Evolutionary conservation across 164 flowering plant species (phyloP).

Genomic region (Annona cherimola): DNA sequence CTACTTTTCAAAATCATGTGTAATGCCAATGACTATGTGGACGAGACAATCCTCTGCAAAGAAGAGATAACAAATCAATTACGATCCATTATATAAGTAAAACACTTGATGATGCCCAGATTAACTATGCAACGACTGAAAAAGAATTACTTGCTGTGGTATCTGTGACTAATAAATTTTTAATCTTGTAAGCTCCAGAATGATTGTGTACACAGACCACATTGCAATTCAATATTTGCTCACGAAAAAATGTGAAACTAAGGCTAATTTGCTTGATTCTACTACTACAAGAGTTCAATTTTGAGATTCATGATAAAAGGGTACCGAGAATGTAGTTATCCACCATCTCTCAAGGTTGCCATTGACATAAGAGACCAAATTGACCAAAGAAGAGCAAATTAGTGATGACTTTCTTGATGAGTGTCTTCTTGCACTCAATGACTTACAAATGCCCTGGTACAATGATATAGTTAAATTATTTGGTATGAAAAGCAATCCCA

Average conservation of each 20-base stretch:
- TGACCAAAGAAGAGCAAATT: too few species aligned
- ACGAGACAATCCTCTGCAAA: background rate
- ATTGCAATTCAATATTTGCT: background rate
- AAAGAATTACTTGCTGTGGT: slow-evolving; percentile 1
- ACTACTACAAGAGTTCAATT: too few species aligned
- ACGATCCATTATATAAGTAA: background rate
- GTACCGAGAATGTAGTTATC: background rate
- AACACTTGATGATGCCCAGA: background rate
- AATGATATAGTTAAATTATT: too few species aligned
- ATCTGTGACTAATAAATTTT: background rate
- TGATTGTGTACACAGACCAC: slow-evolving; percentile 4
- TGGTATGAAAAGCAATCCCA: too few species aligned
- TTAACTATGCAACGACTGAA: slow-evolving; percentile 1
- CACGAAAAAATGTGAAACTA: background rate
- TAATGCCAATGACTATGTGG: too few species aligned
- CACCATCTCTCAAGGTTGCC: too few species aligned
- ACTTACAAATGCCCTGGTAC: too few species aligned
- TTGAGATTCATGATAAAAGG: background rate
- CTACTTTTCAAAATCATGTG: background rate
- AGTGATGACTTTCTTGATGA: too few species aligned
- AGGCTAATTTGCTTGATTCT: background rate
- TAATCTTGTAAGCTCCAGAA: background rate
- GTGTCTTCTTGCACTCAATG: too few species aligned
- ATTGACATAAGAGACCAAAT: too few species aligned
- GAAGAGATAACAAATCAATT: background rate